phyloP scores from a whole-genome alignment of 176 grass and related monocot genomes.

The Paspalum notatum region DNA sequence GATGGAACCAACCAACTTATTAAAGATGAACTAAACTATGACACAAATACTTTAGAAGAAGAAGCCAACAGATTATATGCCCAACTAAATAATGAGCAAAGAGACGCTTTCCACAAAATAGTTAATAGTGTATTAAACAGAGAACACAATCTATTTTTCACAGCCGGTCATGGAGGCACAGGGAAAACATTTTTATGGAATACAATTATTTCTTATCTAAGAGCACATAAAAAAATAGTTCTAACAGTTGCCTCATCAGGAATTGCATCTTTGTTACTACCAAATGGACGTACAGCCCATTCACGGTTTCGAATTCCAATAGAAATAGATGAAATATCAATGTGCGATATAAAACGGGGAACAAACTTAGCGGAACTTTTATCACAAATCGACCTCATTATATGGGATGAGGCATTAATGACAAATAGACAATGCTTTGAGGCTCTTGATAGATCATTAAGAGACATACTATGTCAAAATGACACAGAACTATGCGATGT shows the following conservation, averaged over 20 bases:
- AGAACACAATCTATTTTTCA: not conserved
- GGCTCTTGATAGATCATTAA: not conserved
- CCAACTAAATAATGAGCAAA: not conserved
- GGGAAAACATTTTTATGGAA: constrained; percentile 23
- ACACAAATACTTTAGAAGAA: not conserved
- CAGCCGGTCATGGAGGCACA: not conserved
- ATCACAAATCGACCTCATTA: not conserved
- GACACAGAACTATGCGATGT: too few relatives aligned
- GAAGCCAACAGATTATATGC: not conserved
- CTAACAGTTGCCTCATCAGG: not conserved
- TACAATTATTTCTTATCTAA: not conserved
- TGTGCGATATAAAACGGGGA: not conserved
- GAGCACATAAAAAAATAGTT: not conserved
- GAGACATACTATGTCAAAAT: not conserved
- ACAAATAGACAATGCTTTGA: constrained; percentile 17
- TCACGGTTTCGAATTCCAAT: constrained; percentile 30
- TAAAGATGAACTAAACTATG: not conserved
- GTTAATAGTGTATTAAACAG: not conserved
- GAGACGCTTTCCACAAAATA: not conserved
- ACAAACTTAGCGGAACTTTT: not conserved
- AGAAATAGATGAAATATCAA: not conserved
- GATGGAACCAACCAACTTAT: not conserved
- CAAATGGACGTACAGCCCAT: not conserved
- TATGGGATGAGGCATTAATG: constrained; percentile 36
- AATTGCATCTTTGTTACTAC: not conserved